Conservation (phyloP, 164 flowering plant genomes). For the Vitis rotundifolia region DNA sequence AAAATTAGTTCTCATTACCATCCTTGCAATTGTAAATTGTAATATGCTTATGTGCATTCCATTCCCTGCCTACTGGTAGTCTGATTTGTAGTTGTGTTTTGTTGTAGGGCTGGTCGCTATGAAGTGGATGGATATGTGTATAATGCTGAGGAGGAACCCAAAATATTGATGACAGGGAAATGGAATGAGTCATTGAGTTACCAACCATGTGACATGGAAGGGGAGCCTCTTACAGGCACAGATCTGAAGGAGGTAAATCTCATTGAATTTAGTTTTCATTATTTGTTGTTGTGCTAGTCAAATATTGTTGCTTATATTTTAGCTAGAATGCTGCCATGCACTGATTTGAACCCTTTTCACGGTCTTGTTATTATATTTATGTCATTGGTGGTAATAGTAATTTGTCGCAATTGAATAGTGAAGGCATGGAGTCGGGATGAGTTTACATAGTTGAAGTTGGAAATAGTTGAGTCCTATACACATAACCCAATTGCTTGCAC, state of each 20-base stretch:
- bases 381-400: no score
- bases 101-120: conserved; percentile 72
- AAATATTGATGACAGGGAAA: conserved; percentile 83
- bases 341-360: background rate
- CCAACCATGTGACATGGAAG: conserved; percentile 84
- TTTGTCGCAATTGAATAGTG: no score
- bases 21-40: background rate
- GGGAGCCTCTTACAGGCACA: conserved; percentile 80
- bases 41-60: background rate
- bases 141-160: conserved; percentile 71
- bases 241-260: conserved; percentile 67
- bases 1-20: background rate
- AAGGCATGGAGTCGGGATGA: no score
- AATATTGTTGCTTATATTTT: background rate
- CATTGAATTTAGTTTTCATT: background rate
- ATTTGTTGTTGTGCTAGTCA: background rate
- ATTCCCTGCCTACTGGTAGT: background rate
- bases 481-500: no score
- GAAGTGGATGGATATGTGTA: conserved; percentile 90
- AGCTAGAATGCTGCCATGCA: background rate
- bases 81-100: conserved; percentile 5
- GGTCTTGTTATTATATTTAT: no score
- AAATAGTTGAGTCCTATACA: no score
- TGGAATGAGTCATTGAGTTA: conserved; percentile 81
- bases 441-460: no score